A percentile compares a stretch with the other conserved stretches of the same genome.
Evolutionary conservation across 2,329 filamentous ascomycete genomes (phyloP).

Genomic region (Curvularia spicifera): DNA sequence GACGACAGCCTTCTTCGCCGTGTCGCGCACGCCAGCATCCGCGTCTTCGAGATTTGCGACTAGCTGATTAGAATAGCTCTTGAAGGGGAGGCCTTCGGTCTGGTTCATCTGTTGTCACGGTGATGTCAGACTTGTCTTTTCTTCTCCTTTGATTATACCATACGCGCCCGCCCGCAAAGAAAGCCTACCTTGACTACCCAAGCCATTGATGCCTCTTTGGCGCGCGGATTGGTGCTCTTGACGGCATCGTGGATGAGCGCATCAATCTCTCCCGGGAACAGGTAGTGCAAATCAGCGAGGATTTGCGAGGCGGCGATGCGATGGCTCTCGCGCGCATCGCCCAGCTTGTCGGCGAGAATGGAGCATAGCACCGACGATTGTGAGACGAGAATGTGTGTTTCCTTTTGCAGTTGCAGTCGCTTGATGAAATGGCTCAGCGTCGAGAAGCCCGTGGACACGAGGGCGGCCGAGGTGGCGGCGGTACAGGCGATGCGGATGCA

Average conservation of each 20-base stretch:
- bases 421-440: slow-evolving; percentile 87
- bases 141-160: background rate
- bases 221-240: slow-evolving; percentile 78
- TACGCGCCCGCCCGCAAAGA: slow-evolving; percentile 6
- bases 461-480: slow-evolving; percentile 73
- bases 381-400: slow-evolving; percentile 71
- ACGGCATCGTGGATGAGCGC: slow-evolving; percentile 77
- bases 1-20: slow-evolving; percentile 81
- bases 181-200: slow-evolving; percentile 76
- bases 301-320: slow-evolving; percentile 75
- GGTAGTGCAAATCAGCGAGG: slow-evolving; percentile 76
- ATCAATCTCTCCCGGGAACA: slow-evolving; percentile 76
- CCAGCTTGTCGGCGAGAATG: slow-evolving; percentile 81
- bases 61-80: slow-evolving; percentile 78
- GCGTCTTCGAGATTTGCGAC: slow-evolving; percentile 91
- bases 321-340: slow-evolving; percentile 86
- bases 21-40: slow-evolving; percentile 84
- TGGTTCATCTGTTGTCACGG: slow-evolving; percentile 71
- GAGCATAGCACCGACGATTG: slow-evolving; percentile 75
- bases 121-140: slow-evolving; percentile 16
- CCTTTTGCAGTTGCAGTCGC: slow-evolving; percentile 82
- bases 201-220: slow-evolving; percentile 83
- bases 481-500: slow-evolving; percentile 76
- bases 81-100: slow-evolving; percentile 79
- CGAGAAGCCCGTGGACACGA: slow-evolving; percentile 84